Percentiles rank a stretch among this genome's conserved stretches.
Evolutionary conservation across 805 yeast species (phyloP).

Genomic region (Lachancea dasiensis): DNA sequence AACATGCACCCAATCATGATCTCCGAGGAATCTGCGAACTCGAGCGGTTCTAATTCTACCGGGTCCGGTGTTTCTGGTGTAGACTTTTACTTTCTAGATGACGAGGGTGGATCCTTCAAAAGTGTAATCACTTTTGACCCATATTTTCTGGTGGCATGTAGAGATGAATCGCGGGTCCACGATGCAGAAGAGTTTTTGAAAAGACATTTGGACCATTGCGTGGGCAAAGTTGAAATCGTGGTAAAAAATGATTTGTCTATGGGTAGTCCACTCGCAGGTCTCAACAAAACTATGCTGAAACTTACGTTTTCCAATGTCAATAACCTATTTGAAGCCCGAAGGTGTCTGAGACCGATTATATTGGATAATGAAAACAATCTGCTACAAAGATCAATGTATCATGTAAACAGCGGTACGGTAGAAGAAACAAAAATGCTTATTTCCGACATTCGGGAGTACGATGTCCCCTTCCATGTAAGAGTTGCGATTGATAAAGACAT

Average conservation of each 20-base stretch:
- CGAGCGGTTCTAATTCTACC: constrained; percentile 1
- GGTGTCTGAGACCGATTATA: constrained; percentile 62
- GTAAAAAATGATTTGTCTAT: constrained; percentile 73
- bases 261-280: constrained; percentile 83
- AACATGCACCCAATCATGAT: constrained; percentile 88
- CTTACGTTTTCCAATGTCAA: constrained; percentile 67
- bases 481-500: constrained; percentile 87
- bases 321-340: constrained; percentile 71
- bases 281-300: constrained; percentile 56
- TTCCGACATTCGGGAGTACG: constrained; percentile 85
- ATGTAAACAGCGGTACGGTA: constrained; percentile 22
- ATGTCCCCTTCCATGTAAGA: constrained; percentile 94
- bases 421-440: constrained; percentile 59
- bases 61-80: constrained; percentile 76
- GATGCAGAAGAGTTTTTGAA: constrained; percentile 85
- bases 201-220: constrained; percentile 54
- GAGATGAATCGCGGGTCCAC: constrained; percentile 35
- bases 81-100: constrained; percentile 89
- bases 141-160: constrained; percentile 67
- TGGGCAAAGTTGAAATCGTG: constrained; percentile 52
- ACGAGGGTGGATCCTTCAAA: constrained; percentile 94
- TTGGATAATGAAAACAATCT: constrained; percentile 56
- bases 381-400: constrained; percentile 61
- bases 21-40: constrained; percentile 38
- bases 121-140: constrained; percentile 81